phyloP scores from a whole-genome alignment of 352 stramenopile genomes.

The Globisporangium cylindrosporum region DNA sequence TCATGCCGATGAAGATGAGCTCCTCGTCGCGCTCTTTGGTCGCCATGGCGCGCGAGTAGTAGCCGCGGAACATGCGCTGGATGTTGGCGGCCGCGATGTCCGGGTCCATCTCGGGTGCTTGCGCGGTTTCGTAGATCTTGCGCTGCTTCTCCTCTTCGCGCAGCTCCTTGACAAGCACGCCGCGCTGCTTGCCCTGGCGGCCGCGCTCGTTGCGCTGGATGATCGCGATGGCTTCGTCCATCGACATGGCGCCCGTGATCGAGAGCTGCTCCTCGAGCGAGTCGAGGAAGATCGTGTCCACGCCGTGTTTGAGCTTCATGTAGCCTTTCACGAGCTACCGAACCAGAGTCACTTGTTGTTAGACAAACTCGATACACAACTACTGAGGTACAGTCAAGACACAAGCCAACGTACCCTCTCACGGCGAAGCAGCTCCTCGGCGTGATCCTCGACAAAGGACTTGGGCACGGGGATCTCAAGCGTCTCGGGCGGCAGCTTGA shows the following conservation, averaged over 20 bases:
- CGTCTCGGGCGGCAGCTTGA: constrained; percentile 91
- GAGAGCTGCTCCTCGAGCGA: constrained; percentile 37
- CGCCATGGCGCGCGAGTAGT: constrained; percentile 63
- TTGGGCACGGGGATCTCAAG: constrained; percentile 88
- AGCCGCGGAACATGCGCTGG: constrained; percentile 89
- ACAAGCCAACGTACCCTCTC: constrained; percentile 40
- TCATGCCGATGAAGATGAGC: constrained; percentile 94
- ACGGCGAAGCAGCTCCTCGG: constrained; percentile 51
- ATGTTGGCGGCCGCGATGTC: constrained; percentile 91
- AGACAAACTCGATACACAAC: background rate
- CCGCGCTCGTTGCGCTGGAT: constrained; percentile 91
- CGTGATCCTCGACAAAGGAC: constrained; percentile 88
- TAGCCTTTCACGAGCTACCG: constrained; percentile 78
- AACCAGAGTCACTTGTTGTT: constrained; percentile 13
- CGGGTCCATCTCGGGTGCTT: constrained; percentile 78
- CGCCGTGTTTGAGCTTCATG: constrained; percentile 88
- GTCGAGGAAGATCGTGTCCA: constrained; percentile 61
- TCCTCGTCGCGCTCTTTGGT: constrained; percentile 73
- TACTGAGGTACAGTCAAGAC: background rate
- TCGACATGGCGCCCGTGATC: constrained; percentile 27
- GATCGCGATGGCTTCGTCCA: constrained; percentile 85
- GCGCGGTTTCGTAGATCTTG: constrained; percentile 69
- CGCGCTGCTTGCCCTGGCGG: constrained; percentile 85
- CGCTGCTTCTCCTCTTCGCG: constrained; percentile 82
- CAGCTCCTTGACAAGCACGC: constrained; percentile 77